phyloP scores from a whole-genome alignment of 208 protist species.

The Trypanosoma theileri region DNA sequence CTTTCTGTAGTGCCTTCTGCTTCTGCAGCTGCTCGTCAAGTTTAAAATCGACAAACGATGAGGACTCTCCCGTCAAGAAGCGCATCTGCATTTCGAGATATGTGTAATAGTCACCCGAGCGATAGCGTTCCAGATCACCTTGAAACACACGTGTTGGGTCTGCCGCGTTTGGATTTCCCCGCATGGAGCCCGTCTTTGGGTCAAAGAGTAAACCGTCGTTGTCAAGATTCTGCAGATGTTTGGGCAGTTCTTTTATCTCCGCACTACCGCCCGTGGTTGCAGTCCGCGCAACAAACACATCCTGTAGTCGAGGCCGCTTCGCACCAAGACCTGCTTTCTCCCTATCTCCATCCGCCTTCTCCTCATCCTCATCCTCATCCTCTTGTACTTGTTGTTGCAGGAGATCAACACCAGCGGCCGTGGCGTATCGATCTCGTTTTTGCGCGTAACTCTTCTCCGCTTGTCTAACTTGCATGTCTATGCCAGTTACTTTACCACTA shows the following conservation, averaged over 20 bases:
- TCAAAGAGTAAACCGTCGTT: conserved; percentile 70
- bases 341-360: conserved; percentile 8
- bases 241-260: conserved; percentile 79
- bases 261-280: conserved; percentile 61
- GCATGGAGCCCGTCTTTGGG: conserved; percentile 85
- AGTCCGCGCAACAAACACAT: conserved; percentile 53
- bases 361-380: conserved; percentile 15
- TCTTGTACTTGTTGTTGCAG: conserved; percentile 32
- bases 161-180: conserved; percentile 78
- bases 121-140: conserved; percentile 78
- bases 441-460: conserved; percentile 44
- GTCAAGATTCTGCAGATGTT: conserved; percentile 87
- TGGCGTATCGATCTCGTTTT: conserved; percentile 77
- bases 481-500: conserved; percentile 63
- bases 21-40: conserved; percentile 57
- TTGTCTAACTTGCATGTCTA: conserved; percentile 44
- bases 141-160: conserved; percentile 66
- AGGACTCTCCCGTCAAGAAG: conserved; percentile 74
- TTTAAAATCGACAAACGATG: conserved; percentile 84
- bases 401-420: conserved; percentile 62
- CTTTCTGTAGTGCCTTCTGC: conserved; percentile 12
- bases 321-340: not conserved
- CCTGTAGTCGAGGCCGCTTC: conserved; percentile 26
- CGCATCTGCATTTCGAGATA: conserved; percentile 81
- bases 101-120: conserved; percentile 70